Conservation (phyloP, 495 filamentous ascomycete genomes). For the Rusavskia elegans region DNA sequence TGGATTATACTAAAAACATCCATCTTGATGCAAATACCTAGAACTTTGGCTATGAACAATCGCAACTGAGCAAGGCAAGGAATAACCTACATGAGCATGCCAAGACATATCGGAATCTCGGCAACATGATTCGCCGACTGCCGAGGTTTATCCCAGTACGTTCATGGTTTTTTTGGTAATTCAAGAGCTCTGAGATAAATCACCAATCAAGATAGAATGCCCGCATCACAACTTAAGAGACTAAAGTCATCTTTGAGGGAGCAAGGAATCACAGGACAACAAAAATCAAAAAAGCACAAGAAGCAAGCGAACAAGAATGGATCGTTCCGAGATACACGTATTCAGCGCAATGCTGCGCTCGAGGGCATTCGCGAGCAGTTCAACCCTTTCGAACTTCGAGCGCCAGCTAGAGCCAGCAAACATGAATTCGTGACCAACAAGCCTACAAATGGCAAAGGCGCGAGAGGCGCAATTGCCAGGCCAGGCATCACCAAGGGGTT, state of each 20-base stretch:
- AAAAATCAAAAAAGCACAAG: conserved; percentile 83
- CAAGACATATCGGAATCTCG: no score
- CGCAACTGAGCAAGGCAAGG: no score
- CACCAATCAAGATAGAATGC: conserved; percentile 39
- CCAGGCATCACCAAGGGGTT: conserved; percentile 72
- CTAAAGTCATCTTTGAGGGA: conserved; percentile 78
- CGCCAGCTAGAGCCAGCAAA: conserved; percentile 44
- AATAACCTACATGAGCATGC: no score
- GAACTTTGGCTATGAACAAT: no score
- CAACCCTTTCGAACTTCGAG: conserved; percentile 92
- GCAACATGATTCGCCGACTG: no score
- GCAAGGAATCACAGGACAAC: conserved; percentile 73
- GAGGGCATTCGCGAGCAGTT: conserved; percentile 81
- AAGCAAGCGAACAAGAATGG: conserved; percentile 53
- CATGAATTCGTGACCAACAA: conserved; percentile 55
- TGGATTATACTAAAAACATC: no score
- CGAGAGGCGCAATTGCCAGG: conserved; percentile 30
- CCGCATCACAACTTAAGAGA: conserved; percentile 90
- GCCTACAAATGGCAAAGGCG: conserved; percentile 30
- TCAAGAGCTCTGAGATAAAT: background rate
- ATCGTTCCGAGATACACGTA: conserved; percentile 44
- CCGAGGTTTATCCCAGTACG: no score
- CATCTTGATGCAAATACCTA: no score
- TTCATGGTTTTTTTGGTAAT: background rate
- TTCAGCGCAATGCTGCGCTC: conserved; percentile 58